Base-by-base conservation (phyloP, 805 yeast genomes). In the Starmerella vitae region DNA sequence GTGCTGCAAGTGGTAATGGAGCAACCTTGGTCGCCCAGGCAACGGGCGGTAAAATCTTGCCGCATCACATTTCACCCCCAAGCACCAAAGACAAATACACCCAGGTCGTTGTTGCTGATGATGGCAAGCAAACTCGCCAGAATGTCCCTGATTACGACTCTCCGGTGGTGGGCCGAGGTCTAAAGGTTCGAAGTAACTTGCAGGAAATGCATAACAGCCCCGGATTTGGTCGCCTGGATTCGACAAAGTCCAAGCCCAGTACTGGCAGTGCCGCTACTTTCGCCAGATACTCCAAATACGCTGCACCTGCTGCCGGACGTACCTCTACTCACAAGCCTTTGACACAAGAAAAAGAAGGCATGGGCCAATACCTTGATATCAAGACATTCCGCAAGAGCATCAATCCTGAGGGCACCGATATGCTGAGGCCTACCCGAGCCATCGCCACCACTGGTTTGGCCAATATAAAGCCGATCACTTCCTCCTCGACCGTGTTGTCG, bases 61-160 rank as follows among this genome's bases (percentile, higher is more conserved):
- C 97, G 27, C 80, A 78, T 51, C 80, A 94, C 2, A 70, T 86
- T 55, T 85, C 95, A 19, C 97, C 97, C 14, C 88, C 88, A 49
- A 85, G 83, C 55, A 84, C 94, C 33, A 80, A 76, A 56, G 76
- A 70, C 59, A 86, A 86, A 62, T 86, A 86, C 61, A 78, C 78
- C 42, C 50, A 56, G 46, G 58, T 60, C 17, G 50, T 49, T 32
- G 54, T 58, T 24, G 27, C 41, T 2, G 42, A 30, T 4, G 42
- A 46, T 10, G 39, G 42, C 3, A 41, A 39, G 27, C 21, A 36
- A 28, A 38, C 32, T 18, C 33, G 38, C 29, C 43, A 43, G 35
- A 37, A 34, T 14, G 42, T 32, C 5, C 45, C 51, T 8, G 47
- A 34, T 20, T 49, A 46, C 34, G 54, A 52, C 33, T 46, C 51